Evolutionary conservation across 2,329 filamentous ascomycete genomes (phyloP).

Genomic region (Talaromyces atroroseus): DNA sequence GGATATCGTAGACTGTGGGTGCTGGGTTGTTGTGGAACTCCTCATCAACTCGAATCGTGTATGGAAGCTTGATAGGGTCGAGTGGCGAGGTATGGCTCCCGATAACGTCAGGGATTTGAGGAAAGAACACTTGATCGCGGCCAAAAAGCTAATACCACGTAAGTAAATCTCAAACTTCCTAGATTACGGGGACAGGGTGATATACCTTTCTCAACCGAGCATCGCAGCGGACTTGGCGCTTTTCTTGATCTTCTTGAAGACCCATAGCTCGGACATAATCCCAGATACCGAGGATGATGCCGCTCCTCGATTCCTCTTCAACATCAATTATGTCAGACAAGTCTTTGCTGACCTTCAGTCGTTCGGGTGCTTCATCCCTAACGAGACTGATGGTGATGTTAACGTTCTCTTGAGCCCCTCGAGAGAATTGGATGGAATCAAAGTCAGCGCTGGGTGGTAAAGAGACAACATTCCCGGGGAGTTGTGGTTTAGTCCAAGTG

Average conservation of each 20-base stretch:
- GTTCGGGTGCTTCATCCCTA: conserved; percentile 78
- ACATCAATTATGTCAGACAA: conserved; percentile 82
- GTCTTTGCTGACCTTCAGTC: conserved; percentile 71
- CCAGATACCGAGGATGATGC: conserved; percentile 87
- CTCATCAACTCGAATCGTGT: conserved; percentile 90
- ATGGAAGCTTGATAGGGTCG: conserved; percentile 74
- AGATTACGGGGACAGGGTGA: not conserved
- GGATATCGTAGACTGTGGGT: conserved; percentile 84
- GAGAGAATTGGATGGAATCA: conserved; percentile 85
- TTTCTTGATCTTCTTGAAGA: conserved; percentile 91
- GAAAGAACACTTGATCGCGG: conserved; percentile 75
- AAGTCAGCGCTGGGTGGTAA: conserved; percentile 69
- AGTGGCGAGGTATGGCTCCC: conserved; percentile 72
- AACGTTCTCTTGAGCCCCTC: conserved; percentile 84
- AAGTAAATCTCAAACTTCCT: not conserved
- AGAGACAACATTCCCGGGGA: conserved; percentile 45
- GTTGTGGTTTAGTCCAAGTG: conserved; percentile 80
- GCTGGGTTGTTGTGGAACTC: conserved; percentile 69
- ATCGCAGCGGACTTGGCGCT: conserved; percentile 86
- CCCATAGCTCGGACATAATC: conserved; percentile 85
- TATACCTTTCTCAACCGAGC: conserved; percentile 68
- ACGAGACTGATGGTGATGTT: conserved; percentile 85
- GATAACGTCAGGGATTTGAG: conserved; percentile 74
- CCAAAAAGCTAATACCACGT: conserved; percentile 57
- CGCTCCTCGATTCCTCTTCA: conserved; percentile 77